Evolutionary conservation across 257 asterid species (phyloP).

Genomic region (Fraxinus anomala): DNA sequence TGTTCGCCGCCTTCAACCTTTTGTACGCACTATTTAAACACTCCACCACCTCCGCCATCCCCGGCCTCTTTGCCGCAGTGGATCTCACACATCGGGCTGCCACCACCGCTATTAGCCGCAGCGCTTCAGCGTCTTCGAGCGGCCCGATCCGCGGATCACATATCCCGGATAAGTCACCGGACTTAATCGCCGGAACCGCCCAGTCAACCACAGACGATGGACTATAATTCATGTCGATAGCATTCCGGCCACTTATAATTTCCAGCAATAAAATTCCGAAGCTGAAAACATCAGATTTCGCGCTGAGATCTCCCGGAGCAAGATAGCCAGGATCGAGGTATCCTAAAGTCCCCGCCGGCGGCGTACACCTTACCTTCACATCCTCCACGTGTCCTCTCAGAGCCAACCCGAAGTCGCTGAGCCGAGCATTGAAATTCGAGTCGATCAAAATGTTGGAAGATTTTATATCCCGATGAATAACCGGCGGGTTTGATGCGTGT

Average conservation of each 20-base stretch:
- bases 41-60: constrained; percentile 74
- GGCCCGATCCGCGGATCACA: constrained; percentile 61
- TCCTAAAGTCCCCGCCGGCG: constrained; percentile 94
- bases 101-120: constrained; percentile 48
- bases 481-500: constrained; percentile 70
- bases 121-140: constrained; percentile 49
- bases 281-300: constrained; percentile 88
- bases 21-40: constrained; percentile 46
- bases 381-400: constrained; percentile 84
- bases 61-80: constrained; percentile 63
- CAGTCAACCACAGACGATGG: constrained; percentile 87
- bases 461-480: constrained; percentile 80
- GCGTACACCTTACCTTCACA: constrained; percentile 59
- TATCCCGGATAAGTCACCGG: constrained; percentile 47
- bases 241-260: constrained; percentile 75
- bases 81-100: constrained; percentile 75
- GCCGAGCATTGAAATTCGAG: constrained; percentile 51
- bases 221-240: constrained; percentile 73
- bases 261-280: constrained; percentile 75
- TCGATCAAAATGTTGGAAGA: constrained; percentile 79
- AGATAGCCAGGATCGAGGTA: constrained; percentile 88
- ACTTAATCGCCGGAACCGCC: constrained; percentile 69
- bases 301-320: constrained; percentile 79
- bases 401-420: constrained; percentile 83
- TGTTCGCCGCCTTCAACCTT: constrained; percentile 34